These are phyloP conservation scores for Pancytospora epiphaga DNA, from an alignment of 371 early-diverging fungal species.

Conservation along the genomic window DNA sequence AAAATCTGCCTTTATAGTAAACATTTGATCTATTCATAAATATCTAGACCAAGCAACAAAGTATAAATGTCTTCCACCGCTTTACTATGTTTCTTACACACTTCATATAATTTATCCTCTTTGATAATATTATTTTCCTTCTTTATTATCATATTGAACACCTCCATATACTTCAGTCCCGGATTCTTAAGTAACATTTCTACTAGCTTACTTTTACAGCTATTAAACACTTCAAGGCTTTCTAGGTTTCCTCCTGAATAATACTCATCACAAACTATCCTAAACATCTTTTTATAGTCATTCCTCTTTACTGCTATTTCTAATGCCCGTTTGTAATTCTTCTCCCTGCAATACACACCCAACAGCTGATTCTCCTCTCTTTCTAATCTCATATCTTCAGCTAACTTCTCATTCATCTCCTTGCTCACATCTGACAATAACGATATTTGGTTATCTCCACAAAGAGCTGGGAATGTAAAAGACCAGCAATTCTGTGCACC, in stretches of 20 bases:
- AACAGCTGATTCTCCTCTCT: slow-evolving; percentile 6
- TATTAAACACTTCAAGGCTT: not conserved
- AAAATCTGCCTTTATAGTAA: too few relatives aligned
- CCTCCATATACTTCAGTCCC: not conserved
- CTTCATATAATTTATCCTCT: not conserved
- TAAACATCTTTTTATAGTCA: slow-evolving; percentile 4
- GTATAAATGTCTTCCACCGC: not conserved
- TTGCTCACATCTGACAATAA: slow-evolving; percentile 1
- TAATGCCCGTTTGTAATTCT: not conserved
- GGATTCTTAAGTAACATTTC: slow-evolving; percentile 4
- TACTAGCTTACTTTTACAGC: not conserved
- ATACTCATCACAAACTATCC: not conserved
- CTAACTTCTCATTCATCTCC: not conserved
- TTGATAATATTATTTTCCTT: not conserved
- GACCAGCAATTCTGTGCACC: not conserved
- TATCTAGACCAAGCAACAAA: slow-evolving; percentile 4
- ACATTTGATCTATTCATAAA: not conserved
- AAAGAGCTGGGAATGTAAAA: slow-evolving; percentile 4
- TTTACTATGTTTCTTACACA: slow-evolving; percentile 1
- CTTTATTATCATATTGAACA: slow-evolving; percentile 8
- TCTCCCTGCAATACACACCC: slow-evolving; percentile 1
- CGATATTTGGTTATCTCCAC: slow-evolving; percentile 18
- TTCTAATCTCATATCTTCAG: not conserved
- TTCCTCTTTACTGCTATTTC: not conserved
- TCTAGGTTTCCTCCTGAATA: not conserved